Evolutionary conservation across 768 basidiomycete genomes (phyloP).

Genomic region (Psilocybe sp.): DNA sequence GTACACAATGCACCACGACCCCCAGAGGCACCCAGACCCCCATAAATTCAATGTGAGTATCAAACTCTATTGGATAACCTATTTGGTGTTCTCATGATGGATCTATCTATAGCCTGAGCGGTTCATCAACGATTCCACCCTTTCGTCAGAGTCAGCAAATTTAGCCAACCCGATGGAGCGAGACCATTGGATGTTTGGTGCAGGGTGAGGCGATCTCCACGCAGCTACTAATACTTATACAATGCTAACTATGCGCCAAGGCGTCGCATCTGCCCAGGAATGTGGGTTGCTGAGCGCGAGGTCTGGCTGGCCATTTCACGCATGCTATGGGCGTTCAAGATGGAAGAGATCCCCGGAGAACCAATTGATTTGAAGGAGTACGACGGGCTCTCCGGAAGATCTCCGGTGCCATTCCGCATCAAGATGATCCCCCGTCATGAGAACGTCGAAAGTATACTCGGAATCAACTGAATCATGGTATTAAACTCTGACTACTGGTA

Average conservation of each 20-base stretch:
- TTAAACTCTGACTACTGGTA: too few species aligned
- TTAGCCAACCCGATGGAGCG: constrained; percentile 38
- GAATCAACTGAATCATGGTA: background rate
- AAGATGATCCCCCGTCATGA: constrained; percentile 28
- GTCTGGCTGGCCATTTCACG: constrained; percentile 42
- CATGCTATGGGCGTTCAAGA: constrained; percentile 46
- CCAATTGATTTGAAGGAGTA: constrained; percentile 46
- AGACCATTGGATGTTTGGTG: constrained; percentile 52
- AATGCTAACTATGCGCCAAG: constrained; percentile 9
- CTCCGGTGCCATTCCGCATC: constrained; percentile 40
- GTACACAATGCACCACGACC: constrained; percentile 36
- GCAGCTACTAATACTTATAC: background rate
- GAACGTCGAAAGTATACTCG: constrained; percentile 24
- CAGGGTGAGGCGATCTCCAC: constrained; percentile 32
- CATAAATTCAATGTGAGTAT: constrained; percentile 27
- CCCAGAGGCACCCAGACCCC: constrained; percentile 37
- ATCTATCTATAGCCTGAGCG: constrained; percentile 35
- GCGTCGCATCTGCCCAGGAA: constrained; percentile 41
- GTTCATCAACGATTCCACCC: constrained; percentile 34
- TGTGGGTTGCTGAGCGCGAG: constrained; percentile 43
- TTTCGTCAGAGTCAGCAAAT: constrained; percentile 42
- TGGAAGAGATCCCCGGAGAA: constrained; percentile 37
- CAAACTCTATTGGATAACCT: background rate
- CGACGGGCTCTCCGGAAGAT: constrained; percentile 43
- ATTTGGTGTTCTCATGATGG: background rate